These are phyloP conservation scores for Tagetes patula DNA, from an alignment of 129 eudicot genomes.

Conservation along the genomic window DNA sequence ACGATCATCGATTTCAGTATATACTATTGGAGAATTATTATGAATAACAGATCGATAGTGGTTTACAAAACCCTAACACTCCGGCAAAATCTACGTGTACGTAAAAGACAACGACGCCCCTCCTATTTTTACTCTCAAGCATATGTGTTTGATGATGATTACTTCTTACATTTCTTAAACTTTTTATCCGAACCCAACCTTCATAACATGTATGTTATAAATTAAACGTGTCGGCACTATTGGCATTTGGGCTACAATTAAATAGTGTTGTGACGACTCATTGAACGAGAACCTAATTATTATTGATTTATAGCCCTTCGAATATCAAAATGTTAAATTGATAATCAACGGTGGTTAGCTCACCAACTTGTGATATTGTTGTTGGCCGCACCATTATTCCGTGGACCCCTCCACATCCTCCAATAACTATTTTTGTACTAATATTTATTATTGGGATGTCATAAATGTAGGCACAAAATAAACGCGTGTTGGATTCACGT, in stretches of 20 bases:
- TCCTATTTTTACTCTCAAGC: too few species aligned
- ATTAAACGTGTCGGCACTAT: slow-evolving; percentile 15
- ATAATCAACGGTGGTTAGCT: neutral
- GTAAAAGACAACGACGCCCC: too few species aligned
- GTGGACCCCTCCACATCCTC: slow-evolving; percentile 26
- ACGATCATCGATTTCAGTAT: too few species aligned
- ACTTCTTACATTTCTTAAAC: too few species aligned
- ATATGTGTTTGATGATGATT: too few species aligned
- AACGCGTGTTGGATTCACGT: slow-evolving; percentile 24
- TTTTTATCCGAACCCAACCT: too few species aligned
- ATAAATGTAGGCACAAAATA: slow-evolving; percentile 14
- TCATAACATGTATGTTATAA: neutral
- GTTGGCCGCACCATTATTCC: slow-evolving; percentile 35
- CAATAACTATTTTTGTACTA: slow-evolving; percentile 7
- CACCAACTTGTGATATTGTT: neutral
- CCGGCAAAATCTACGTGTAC: too few species aligned
- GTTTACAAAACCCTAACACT: too few species aligned
- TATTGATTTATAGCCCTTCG: slow-evolving; percentile 11
- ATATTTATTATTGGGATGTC: neutral
- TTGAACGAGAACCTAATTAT: neutral
- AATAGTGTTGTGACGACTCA: neutral
- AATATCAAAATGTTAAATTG: neutral
- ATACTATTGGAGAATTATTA: too few species aligned
- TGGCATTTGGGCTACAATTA: slow-evolving; percentile 2
- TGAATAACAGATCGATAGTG: too few species aligned